Conservation (phyloP, 1,284 basidiomycete genomes). For the Xerocomus amazonicus region DNA sequence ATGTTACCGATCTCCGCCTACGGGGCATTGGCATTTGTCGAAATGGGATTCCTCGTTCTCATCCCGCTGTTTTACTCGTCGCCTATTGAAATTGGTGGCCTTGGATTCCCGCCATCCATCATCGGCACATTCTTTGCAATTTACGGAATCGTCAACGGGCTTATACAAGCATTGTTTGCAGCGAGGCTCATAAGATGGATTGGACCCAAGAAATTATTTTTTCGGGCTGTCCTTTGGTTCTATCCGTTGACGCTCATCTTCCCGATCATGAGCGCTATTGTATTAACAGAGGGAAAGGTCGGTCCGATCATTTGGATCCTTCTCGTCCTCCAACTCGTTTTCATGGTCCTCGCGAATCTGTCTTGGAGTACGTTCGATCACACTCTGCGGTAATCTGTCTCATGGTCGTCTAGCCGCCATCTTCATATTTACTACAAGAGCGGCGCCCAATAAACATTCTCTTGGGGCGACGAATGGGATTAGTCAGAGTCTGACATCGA, state of each 20-base stretch:
- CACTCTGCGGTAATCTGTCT: neutral
- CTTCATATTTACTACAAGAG: neutral
- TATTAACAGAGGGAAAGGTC: neutral
- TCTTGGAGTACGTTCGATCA: neutral
- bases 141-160: neutral
- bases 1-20: neutral
- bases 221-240: neutral
- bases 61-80: neutral
- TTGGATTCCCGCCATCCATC: neutral
- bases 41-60: neutral
- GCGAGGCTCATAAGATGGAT: neutral
- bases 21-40: neutral
- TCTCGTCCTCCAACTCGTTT: neutral
- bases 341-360: neutral
- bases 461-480: slow-evolving; percentile 1
- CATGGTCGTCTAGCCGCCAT: neutral
- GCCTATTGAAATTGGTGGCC: neutral
- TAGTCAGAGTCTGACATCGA: neutral
- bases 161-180: neutral
- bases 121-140: neutral
- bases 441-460: neutral
- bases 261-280: neutral
- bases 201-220: neutral
- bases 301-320: neutral
- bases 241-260: neutral